phyloP scores from a whole-genome alignment of 345 rosid genomes.

The Arabis hirsuta region DNA sequence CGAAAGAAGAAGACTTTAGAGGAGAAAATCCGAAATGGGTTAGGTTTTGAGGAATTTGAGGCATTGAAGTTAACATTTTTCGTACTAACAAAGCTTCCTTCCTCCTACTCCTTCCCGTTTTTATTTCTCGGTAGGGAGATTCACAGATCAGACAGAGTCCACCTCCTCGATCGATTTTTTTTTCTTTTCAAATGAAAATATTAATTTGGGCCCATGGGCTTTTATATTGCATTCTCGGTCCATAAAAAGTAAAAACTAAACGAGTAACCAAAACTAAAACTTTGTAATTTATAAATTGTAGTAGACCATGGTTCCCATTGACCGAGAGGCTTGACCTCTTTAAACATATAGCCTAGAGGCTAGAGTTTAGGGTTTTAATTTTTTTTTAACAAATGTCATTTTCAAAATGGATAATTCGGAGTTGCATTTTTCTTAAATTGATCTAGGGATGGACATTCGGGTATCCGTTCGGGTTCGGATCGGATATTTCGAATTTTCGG shows the following conservation, averaged over 20 bases:
- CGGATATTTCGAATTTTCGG: too few relatives aligned
- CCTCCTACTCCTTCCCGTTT: conserved; percentile 9
- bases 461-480: too few relatives aligned
- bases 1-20: conserved; percentile 50
- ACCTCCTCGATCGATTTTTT: background rate
- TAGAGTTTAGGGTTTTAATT: too few relatives aligned
- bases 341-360: too few relatives aligned
- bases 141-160: background rate
- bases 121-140: background rate
- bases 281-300: too few relatives aligned
- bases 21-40: conserved; percentile 47
- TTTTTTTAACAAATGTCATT: too few relatives aligned
- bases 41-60: conserved; percentile 46
- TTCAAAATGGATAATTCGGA: too few relatives aligned
- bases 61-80: conserved; percentile 50
- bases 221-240: background rate
- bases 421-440: too few relatives aligned
- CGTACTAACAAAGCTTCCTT: background rate
- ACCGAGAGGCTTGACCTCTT: too few relatives aligned
- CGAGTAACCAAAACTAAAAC: too few relatives aligned
- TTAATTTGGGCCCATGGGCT: conserved; percentile 22
- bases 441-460: too few relatives aligned
- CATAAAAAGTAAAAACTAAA: background rate
- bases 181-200: background rate
- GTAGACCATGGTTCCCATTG: too few relatives aligned